Evolutionary conservation across 176 grass and related monocot genomes (phyloP), one percentile per base, ranked within the genome.

Genomic region (Canna indica): DNA sequence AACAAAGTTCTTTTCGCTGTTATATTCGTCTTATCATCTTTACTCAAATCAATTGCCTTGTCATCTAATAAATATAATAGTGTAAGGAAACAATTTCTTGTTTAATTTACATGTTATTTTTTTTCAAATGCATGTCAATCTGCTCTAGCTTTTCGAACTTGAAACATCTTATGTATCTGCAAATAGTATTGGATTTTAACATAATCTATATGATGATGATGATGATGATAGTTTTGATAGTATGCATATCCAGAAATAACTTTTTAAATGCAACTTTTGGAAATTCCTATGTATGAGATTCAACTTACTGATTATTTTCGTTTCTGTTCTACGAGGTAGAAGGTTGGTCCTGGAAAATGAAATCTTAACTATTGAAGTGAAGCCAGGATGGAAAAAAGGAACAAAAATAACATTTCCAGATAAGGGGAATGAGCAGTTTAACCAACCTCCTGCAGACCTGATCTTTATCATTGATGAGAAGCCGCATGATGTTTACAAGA

Each of bases 321-420:
- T 36, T 64, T 1, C 62, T 64, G 62, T 64, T n/a, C 17, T 78
- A 24, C 54, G 63, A 18, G 47, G 25, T 72, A 90, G 88, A 36
- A 77, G 53, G 18, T 13, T 68, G 17, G 81, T 62, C 54, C 1
- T 69, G 7, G 88, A 90, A 60, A 80, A 72, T 12, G 88, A 90
- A 76, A 57, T 86, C 10, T 64, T 87, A 17, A 75, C 81, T 31
- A 73, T 90, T 0, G 84, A 90, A 44, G 81, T 90, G 35, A 68
- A 76, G 24, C 88, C 84, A 16, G 84, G 88, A n/a, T 90, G 78
- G 88, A 90, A 86, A 46, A 84, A 75, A 48, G 88, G 88, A 36
- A 90, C 88, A n/a, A 87, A 81, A 70, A 83, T 90, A 52, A 90
- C 84, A 75, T 90, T 90, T 76, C 74, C 81, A 28, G 50, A 81